A percentile compares a stretch with the other conserved stretches of the same genome.
phyloP scores from a whole-genome alignment of 2,329 filamentous ascomycete species.

The Fusarium sororula region DNA sequence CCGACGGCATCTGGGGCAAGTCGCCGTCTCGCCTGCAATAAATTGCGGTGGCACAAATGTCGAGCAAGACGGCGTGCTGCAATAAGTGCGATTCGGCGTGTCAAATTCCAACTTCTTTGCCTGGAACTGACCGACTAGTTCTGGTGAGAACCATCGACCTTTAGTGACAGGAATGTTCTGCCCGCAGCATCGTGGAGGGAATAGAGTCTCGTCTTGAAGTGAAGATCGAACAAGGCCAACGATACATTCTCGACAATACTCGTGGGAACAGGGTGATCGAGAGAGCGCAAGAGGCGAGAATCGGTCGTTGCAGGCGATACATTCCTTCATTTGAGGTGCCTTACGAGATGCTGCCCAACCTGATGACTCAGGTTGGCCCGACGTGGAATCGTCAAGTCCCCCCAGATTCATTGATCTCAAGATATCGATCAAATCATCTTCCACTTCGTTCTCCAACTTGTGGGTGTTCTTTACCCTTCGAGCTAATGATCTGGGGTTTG shows the following conservation, averaged over 20 bases:
- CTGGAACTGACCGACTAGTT: constrained; percentile 50
- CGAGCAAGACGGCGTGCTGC: constrained; percentile 54
- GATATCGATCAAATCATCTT: neutral
- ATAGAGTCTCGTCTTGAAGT: constrained; percentile 59
- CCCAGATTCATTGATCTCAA: neutral
- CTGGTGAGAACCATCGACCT: constrained; percentile 46
- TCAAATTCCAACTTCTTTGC: constrained; percentile 60
- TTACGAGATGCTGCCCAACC: neutral
- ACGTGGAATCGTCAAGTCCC: accelerated
- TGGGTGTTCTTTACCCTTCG: too few relatives aligned
- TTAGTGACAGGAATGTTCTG: constrained; percentile 50
- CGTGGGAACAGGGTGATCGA: constrained; percentile 52
- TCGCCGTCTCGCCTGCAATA: constrained; percentile 48
- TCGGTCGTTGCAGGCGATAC: neutral
- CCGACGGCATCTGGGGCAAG: constrained; percentile 53
- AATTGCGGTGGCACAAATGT: constrained; percentile 54
- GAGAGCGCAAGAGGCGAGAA: neutral
- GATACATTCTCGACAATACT: constrained; percentile 63
- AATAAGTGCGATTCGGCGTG: constrained; percentile 61
- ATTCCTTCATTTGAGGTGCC: neutral
- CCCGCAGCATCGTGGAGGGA: constrained; percentile 64
- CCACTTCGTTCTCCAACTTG: neutral
- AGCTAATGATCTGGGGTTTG: too few relatives aligned
- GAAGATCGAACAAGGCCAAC: constrained; percentile 53
- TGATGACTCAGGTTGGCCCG: neutral